These are phyloP conservation scores for Camillea tinctor DNA, from an alignment of 2,329 filamentous ascomycete genomes.

Conservation along the genomic window DNA sequence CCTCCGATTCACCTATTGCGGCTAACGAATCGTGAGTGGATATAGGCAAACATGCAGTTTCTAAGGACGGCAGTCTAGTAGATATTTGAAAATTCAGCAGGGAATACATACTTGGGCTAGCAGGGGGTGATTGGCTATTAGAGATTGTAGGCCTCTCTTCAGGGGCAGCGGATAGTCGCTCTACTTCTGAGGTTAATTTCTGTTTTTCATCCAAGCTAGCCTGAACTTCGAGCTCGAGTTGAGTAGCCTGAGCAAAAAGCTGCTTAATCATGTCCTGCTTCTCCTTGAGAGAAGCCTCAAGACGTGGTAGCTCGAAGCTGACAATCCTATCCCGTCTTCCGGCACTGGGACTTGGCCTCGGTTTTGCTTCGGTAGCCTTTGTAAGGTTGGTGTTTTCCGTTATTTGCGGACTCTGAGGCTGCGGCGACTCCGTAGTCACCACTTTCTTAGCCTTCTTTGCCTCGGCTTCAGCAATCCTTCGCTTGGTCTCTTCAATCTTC, in stretches of 20 bases:
- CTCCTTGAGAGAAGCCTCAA: conserved; percentile 40
- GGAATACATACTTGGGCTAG: conserved; percentile 15
- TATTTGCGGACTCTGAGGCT: conserved; percentile 13
- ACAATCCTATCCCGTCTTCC: conserved; percentile 35
- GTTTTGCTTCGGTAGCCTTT: conserved; percentile 11
- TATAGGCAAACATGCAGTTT: neutral
- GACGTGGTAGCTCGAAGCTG: conserved; percentile 38
- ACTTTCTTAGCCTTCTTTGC: conserved; percentile 43
- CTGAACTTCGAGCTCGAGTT: conserved; percentile 48
- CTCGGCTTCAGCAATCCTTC: conserved; percentile 57
- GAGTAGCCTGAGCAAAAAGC: conserved; percentile 46
- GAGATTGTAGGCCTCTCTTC: conserved; percentile 5
- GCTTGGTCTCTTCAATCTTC: conserved; percentile 61
- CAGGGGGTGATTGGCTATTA: conserved; percentile 9
- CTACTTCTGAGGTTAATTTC: conserved; percentile 32
- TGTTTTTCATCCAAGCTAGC: conserved; percentile 34
- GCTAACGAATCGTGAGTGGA: neutral
- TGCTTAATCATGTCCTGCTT: conserved; percentile 48
- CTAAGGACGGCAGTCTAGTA: too few species aligned
- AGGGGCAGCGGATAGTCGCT: conserved; percentile 32
- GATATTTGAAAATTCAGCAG: neutral
- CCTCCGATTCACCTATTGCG: neutral
- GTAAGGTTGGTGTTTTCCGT: conserved; percentile 12
- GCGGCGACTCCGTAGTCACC: conserved; percentile 20
- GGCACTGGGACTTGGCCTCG: conserved; percentile 5